Evolutionary conservation across 2,329 filamentous ascomycete genomes (phyloP).

Genomic region (Daldinia eschscholtzii): DNA sequence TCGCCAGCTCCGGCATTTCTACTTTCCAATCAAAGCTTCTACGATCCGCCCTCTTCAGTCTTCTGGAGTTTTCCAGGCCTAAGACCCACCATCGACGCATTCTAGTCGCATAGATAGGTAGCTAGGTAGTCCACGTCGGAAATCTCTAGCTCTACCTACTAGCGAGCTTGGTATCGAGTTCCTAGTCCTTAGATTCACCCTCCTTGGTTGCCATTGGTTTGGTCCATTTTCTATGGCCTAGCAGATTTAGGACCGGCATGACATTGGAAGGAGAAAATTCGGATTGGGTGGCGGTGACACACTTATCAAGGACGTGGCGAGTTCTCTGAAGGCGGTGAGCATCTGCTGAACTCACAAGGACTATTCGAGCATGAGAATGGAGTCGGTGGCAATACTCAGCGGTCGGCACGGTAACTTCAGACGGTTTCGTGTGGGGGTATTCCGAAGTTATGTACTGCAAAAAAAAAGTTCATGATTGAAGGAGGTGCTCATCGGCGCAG

Average conservation of each 20-base stretch:
- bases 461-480: neutral
- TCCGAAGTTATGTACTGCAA: neutral
- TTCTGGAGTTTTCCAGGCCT: neutral
- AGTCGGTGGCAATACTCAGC: neutral
- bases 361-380: neutral
- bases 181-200: neutral
- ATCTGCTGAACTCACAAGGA: neutral
- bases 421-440: neutral
- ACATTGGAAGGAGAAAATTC: neutral
- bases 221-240: neutral
- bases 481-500: neutral
- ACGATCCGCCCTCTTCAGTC: neutral
- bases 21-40: neutral
- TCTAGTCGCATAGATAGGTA: no score
- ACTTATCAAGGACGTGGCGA: neutral
- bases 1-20: neutral
- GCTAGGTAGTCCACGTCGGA: neutral
- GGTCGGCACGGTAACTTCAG: neutral
- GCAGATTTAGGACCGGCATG: neutral
- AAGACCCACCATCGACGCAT: neutral
- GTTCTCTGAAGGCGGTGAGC: neutral
- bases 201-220: neutral
- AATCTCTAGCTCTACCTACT: neutral
- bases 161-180: neutral
- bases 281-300: neutral